Percentiles rank a stretch among this genome's conserved stretches.
phyloP scores from a whole-genome alignment of 1,139 yeast species.

The Nakaseomyces glabratus region DNA sequence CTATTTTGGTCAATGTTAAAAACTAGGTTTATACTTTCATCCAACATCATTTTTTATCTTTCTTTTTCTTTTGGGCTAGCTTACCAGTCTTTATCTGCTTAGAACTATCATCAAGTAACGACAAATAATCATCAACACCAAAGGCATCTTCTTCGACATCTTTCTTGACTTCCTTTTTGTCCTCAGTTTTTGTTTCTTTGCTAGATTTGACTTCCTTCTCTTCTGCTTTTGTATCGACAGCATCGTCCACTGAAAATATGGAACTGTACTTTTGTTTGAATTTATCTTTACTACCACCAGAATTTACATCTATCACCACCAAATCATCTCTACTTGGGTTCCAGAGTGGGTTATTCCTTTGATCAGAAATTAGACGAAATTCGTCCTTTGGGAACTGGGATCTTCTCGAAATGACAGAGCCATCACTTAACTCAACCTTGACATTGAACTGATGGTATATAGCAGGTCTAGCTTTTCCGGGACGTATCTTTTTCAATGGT shows the following conservation, averaged over 20 bases:
- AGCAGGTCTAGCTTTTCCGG: slow-evolving; percentile 86
- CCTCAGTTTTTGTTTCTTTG: slow-evolving; percentile 12
- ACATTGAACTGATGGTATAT: slow-evolving; percentile 86
- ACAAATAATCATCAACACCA: slow-evolving; percentile 47
- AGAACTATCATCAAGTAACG: slow-evolving; percentile 54
- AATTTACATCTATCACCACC: slow-evolving; percentile 64
- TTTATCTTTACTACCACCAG: slow-evolving; percentile 76
- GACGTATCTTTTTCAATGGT: slow-evolving; percentile 34
- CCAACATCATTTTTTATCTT: slow-evolving; percentile 30
- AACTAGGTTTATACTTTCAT: no score
- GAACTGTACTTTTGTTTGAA: slow-evolving; percentile 66
- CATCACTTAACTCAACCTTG: slow-evolving; percentile 81
- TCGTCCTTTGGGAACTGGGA: slow-evolving; percentile 87
- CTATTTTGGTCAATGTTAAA: no score
- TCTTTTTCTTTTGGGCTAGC: slow-evolving; percentile 46
- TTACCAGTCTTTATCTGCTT: slow-evolving; percentile 58
- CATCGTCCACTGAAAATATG: slow-evolving; percentile 37
- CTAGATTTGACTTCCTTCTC: slow-evolving; percentile 13
- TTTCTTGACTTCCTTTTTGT: slow-evolving; percentile 14
- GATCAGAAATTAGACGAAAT: slow-evolving; percentile 77
- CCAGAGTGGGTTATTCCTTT: slow-evolving; percentile 79
- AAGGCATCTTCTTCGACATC: slow-evolving; percentile 28
- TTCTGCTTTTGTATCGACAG: slow-evolving; percentile 14
- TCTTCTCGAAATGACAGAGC: slow-evolving; percentile 74
- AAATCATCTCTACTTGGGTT: slow-evolving; percentile 78